Evolutionary conservation across 164 flowering plant species (phyloP), one percentile per base, ranked within the genome.

Genomic region (Dillenia suffruticosa): DNA sequence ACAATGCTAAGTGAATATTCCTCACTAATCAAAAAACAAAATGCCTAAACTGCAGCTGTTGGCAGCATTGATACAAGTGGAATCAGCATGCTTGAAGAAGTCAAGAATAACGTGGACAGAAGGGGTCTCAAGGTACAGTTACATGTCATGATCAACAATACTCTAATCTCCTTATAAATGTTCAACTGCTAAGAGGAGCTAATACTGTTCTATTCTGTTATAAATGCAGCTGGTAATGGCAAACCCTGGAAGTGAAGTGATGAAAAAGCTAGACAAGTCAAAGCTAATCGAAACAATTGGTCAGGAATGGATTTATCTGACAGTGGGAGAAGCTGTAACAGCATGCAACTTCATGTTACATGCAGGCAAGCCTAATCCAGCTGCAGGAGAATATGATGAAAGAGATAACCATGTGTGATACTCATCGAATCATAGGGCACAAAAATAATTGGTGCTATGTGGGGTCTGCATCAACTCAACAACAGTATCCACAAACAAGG

Each of bases 21-120:
- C 40, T 32, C 40, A 32, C 40, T 32, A 55, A 44, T 40, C 32
- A 8, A 7, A 3, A 50, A 46, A 17, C 32, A n/a, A 48, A 16
- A n/a, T 45, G 40, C 40, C 40, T 32, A 32, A 32, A 32, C 40
- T 32, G 40, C 86, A 92, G 96, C 86, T 47, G 83, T 85, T 6
- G 79, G 82, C 8, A 76, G 74, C 77, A 88, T 92, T 22, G 98
- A 92, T 51, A 85, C 98, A 8, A 88, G 98, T 51, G 98, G 96
- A 9, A 80, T 86, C 51, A 78, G 81, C 77, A 82, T 85, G 87
- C 74, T 92, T 6, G 83, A 80, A 47, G 96, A 92, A 69, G 64
- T 85, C 6, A 79, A 84, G 76, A 88, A 82, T 63, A 76, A 12
- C 9, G 12, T 66, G 1, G 85, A 90, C 4, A 69, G 79, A 71